Percentiles rank a stretch among this genome's conserved stretches.
phyloP scores from a whole-genome alignment of 768 basidiomycete species.

The Russula sp. region DNA sequence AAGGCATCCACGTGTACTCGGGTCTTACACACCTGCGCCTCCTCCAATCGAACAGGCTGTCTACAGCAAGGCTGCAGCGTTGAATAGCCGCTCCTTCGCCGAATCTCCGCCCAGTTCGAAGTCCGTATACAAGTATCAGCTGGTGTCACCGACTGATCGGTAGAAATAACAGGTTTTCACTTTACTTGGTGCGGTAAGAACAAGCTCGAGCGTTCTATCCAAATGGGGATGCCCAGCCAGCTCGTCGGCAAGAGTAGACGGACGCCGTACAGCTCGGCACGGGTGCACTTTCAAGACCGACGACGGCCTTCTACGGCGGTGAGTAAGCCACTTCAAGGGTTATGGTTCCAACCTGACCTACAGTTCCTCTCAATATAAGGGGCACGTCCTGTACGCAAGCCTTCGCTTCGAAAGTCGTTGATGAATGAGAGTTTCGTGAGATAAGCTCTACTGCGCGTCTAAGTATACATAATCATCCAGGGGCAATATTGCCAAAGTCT shows the following conservation, averaged over 20 bases:
- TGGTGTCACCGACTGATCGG: constrained; percentile 27
- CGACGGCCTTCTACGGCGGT: background rate
- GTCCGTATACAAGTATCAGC: background rate
- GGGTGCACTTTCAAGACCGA: background rate
- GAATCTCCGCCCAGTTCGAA: constrained; percentile 18
- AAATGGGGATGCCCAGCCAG: constrained; percentile 18
- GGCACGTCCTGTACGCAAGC: background rate
- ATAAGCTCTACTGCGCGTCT: constrained; percentile 7
- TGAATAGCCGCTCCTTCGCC: constrained; percentile 16
- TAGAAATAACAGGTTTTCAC: constrained; percentile 13
- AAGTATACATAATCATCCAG: constrained; percentile 8
- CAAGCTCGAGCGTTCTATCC: constrained; percentile 13
- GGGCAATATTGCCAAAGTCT: constrained; percentile 8
- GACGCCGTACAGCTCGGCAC: background rate
- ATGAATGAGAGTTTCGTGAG: constrained; percentile 8
- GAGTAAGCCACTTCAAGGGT: background rate
- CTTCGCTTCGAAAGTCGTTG: background rate
- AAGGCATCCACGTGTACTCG: constrained; percentile 14
- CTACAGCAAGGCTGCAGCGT: background rate
- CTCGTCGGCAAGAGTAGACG: constrained; percentile 4
- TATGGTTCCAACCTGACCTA: background rate
- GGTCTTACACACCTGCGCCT: background rate
- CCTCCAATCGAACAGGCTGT: constrained; percentile 1
- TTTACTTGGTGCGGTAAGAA: constrained; percentile 18
- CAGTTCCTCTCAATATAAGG: background rate